A percentile compares a stretch with the other conserved stretches of the same genome.
phyloP scores from a whole-genome alignment of 2,329 filamentous ascomycete genomes.

The Mycosphaerelloides madeirae region DNA sequence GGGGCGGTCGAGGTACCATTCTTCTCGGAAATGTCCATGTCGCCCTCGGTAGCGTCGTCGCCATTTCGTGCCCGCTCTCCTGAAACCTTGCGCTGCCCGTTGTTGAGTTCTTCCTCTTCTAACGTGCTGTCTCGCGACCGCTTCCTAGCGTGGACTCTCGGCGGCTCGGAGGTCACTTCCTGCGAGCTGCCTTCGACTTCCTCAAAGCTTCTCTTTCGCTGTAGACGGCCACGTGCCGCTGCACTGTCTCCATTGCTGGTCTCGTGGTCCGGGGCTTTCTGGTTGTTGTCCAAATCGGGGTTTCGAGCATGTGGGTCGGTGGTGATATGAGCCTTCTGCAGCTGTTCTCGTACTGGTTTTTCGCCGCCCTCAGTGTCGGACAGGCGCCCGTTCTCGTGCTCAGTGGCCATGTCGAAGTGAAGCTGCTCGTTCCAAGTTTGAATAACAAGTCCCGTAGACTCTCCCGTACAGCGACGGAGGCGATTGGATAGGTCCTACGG shows the following conservation, averaged over 20 bases:
- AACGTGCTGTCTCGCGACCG: slow-evolving; percentile 43
- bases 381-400: slow-evolving; percentile 17
- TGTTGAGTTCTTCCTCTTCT: slow-evolving; percentile 31
- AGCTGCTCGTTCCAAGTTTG: background rate
- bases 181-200: slow-evolving; percentile 38
- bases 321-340: slow-evolving; percentile 58
- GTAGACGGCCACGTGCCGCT: slow-evolving; percentile 23
- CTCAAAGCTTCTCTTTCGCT: slow-evolving; percentile 45
- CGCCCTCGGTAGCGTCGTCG: slow-evolving; percentile 24
- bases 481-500: background rate
- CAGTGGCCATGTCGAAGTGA: slow-evolving; percentile 21
- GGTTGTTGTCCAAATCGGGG: too few species aligned
- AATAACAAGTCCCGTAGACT: background rate
- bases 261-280: background rate
- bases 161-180: slow-evolving; percentile 31
- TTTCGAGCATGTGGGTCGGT: slow-evolving; percentile 1
- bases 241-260: slow-evolving; percentile 21
- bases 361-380: slow-evolving; percentile 48
- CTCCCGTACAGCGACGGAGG: background rate
- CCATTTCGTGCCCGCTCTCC: slow-evolving; percentile 27
- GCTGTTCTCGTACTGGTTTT: slow-evolving; percentile 55
- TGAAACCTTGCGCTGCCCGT: slow-evolving; percentile 32
- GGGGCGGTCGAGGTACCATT: slow-evolving; percentile 24
- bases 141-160: slow-evolving; percentile 42
- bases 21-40: slow-evolving; percentile 14